Base-by-base conservation (phyloP, 1,284 basidiomycete species). In the Sporisorium sorghi region DNA sequence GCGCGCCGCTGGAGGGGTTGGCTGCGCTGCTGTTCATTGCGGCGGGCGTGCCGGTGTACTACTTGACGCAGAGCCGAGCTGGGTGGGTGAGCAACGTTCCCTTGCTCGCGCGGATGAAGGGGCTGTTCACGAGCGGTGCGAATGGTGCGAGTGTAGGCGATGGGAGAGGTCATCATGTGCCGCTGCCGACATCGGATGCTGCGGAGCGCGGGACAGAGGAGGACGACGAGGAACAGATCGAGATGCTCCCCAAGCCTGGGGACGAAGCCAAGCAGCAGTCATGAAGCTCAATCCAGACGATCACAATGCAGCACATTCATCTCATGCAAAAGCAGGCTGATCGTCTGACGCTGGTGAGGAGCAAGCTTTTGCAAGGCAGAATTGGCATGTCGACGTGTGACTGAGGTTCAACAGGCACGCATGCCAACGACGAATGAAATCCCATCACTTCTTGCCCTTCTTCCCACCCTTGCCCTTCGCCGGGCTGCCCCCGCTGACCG, bases 1-100 rank as follows among this genome's bases (percentile, higher is more conserved):
- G 94, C 2, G 94, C 95, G 15, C 97, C 96, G 1, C 85, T 91
- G 24, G 92, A 97, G 84, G 78, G 75, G 2, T 30, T 82, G 11
- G 79, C 80, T 0, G 81, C 81, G 11, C 48, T 80, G 42, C 35
- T 58, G 11, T 83, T 82, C 58, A 81, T 82, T 23, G 58, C 46
- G 0, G 72, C 73, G 0, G 82, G 82, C 3, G 65, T 80, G 26
- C 82, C 80, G 3, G 66, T 83, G 21, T 83, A 83, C 42, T 79
- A 68, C 32, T 12, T 78, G 11, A 82, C 82, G 11, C 81, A 83
- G 57, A 56, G 58, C 12, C 53, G 24, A 9, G 49, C 42, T 11
- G 43, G 58, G 0, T 56, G 53, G 53, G 17, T 61, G n/a, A 19
- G 52, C 3, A 64, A 51, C 14, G 30, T 58, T 24, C 58, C 60